Evolutionary conservation across 1,284 basidiomycete genomes (phyloP).

Genomic region (Sphagnurus paluster): DNA sequence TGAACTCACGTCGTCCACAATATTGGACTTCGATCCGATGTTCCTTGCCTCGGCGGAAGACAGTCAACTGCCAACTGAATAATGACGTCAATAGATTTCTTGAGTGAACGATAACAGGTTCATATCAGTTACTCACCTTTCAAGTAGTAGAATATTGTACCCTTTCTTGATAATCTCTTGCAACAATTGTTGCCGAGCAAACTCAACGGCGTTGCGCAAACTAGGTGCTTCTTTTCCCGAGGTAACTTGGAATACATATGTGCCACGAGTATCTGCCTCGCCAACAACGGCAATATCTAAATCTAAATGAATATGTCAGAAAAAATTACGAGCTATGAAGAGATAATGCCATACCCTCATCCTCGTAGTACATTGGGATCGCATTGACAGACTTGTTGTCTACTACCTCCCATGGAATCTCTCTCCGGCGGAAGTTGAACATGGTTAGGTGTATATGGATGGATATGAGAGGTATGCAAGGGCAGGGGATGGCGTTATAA

Average conservation of each 20-base stretch:
- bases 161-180: slow-evolving; percentile 54
- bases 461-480: neutral
- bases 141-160: slow-evolving; percentile 63
- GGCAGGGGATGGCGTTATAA: slow-evolving; percentile 10
- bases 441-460: slow-evolving; percentile 25
- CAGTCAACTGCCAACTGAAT: slow-evolving; percentile 65
- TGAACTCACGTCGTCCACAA: slow-evolving; percentile 53
- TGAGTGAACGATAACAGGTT: too few species aligned
- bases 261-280: slow-evolving; percentile 52
- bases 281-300: slow-evolving; percentile 56
- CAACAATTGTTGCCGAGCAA: slow-evolving; percentile 64
- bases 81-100: too few species aligned
- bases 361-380: slow-evolving; percentile 61
- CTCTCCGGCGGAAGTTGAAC: slow-evolving; percentile 49
- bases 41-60: slow-evolving; percentile 58
- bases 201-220: slow-evolving; percentile 53
- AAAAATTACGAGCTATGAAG: neutral
- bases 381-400: slow-evolving; percentile 62
- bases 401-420: slow-evolving; percentile 76
- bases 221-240: slow-evolving; percentile 39
- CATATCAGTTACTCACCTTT: too few species aligned
- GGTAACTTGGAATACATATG: slow-evolving; percentile 64
- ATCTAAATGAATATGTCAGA: slow-evolving; percentile 39
- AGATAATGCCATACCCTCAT: slow-evolving; percentile 47
- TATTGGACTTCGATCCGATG: slow-evolving; percentile 71